Percentiles rank a stretch among this genome's conserved stretches.
phyloP scores from a whole-genome alignment of 805 yeast genomes.

The Ogataea angusta region DNA sequence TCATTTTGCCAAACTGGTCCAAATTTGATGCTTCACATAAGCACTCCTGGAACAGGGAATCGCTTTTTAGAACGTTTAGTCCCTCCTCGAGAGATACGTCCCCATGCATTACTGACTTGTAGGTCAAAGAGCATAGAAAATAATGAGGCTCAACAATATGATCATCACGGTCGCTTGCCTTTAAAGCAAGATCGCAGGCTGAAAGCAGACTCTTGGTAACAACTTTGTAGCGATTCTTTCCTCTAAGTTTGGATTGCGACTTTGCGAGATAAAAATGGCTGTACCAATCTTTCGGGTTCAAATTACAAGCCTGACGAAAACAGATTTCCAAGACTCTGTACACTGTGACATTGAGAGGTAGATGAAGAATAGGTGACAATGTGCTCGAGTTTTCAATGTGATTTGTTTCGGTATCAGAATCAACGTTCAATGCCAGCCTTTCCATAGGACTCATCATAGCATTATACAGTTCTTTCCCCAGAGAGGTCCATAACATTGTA shows the following conservation, averaged over 20 bases:
- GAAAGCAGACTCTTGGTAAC: constrained; percentile 42
- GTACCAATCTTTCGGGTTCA: constrained; percentile 55
- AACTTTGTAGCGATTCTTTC: constrained; percentile 6
- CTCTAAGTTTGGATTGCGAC: constrained; percentile 48
- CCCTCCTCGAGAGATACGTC: constrained; percentile 39
- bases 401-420: neutral
- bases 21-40: constrained; percentile 15
- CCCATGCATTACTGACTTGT: constrained; percentile 48
- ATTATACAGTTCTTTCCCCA: constrained; percentile 57
- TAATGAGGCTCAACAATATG: constrained; percentile 78
- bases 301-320: constrained; percentile 45
- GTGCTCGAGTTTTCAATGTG: neutral
- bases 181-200: constrained; percentile 44
- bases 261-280: constrained; percentile 57
- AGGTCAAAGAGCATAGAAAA: constrained; percentile 50
- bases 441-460: constrained; percentile 64
- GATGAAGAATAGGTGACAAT: neutral
- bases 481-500: constrained; percentile 46
- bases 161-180: constrained; percentile 43
- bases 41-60: constrained; percentile 30
- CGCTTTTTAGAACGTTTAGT: constrained; percentile 35
- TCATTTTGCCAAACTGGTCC: constrained; percentile 35
- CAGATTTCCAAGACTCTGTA: constrained; percentile 38
- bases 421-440: constrained; percentile 45
- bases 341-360: constrained; percentile 11